Evolutionary conservation across 1,284 basidiomycete species (phyloP), one percentile per base, ranked within the genome.

Genomic region (Erythrobasidium hasegawianum): DNA sequence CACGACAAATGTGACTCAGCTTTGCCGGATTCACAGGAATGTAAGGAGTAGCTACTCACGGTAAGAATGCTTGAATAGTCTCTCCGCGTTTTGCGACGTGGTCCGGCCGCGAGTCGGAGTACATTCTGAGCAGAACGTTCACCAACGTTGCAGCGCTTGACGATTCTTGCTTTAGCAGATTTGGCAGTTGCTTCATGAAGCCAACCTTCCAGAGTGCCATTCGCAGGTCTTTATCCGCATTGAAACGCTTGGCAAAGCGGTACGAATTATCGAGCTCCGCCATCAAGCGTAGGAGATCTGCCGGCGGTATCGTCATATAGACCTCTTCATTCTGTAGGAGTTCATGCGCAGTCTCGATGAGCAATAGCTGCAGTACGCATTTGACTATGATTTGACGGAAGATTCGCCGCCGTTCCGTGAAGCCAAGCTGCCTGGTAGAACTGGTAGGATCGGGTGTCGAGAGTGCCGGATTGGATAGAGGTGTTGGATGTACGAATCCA

Each of bases 381-480:
- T 98, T 98, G 74, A 98, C 93, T 71, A 99, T 98, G 78, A 99
- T 97, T 78, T 98, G 95, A 77, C 94, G 91, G 85, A 99, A 99
- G 59, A 92, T 86, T 40, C 89, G 85, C 22, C 92, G 86, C 65
- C 96, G 69, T 78, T 79, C 68, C 79, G 81, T 58, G 86, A 86
- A 68, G 78, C 81, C 81, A 81, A 66, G 57, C 41, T 54, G 45
- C 24, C 29, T 50, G 11, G 55, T 65, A 8, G 62, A 40, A 18
- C 50, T 56, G 11, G 52, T 26, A 18, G 60, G 5, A 26, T 66
- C 67, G 33, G 20, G 57, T 4, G 71, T 54, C 33, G 60, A 40
- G 45, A n/a, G 69, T 64, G 68, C 10, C 86, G 86, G 49, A 90
- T 81, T 7, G 88, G 89, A 11, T 87, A 74, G 64, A 16, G 57